These are phyloP conservation scores for Penicillium carneum DNA, from an alignment of 2,329 filamentous ascomycete species.

Conservation along the genomic window DNA sequence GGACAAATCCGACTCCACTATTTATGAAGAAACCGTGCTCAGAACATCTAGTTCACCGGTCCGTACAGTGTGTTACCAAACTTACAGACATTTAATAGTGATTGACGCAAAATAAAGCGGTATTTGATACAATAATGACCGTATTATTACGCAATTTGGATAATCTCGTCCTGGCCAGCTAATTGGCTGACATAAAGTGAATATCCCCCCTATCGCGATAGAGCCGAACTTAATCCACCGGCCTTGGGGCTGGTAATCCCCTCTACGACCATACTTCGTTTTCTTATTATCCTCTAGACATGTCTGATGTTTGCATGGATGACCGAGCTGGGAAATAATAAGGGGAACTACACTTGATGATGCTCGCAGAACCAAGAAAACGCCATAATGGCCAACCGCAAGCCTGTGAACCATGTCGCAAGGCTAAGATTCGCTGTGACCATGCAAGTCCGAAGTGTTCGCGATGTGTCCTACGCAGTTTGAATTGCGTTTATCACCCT, in stretches of 20 bases:
- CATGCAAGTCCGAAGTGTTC: constrained; percentile 2
- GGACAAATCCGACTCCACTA: too few species aligned
- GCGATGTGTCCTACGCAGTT: neutral
- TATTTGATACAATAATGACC: too few species aligned
- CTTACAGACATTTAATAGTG: too few species aligned
- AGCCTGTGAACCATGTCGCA: constrained; percentile 7
- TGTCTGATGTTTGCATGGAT: neutral
- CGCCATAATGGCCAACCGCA: constrained; percentile 9
- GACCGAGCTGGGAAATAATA: neutral
- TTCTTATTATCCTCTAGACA: neutral
- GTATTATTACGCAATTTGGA: too few species aligned
- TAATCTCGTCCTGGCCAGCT: too few species aligned
- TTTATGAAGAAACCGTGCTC: too few species aligned
- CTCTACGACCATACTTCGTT: neutral
- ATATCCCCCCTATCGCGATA: too few species aligned
- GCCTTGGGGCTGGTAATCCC: neutral
- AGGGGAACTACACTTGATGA: neutral
- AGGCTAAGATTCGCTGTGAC: constrained; percentile 8
- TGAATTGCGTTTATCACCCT: constrained; percentile 5
- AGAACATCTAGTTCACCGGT: too few species aligned
- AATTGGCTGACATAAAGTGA: too few species aligned
- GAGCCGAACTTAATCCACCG: neutral
- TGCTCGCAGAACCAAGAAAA: constrained; percentile 6
- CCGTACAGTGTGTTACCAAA: too few species aligned
- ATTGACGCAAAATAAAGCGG: too few species aligned